Percentiles rank a stretch among this genome's conserved stretches.
Evolutionary conservation across 192 early-diverging fungal species (phyloP).

Genomic region (Umbelopsis sp.): DNA sequence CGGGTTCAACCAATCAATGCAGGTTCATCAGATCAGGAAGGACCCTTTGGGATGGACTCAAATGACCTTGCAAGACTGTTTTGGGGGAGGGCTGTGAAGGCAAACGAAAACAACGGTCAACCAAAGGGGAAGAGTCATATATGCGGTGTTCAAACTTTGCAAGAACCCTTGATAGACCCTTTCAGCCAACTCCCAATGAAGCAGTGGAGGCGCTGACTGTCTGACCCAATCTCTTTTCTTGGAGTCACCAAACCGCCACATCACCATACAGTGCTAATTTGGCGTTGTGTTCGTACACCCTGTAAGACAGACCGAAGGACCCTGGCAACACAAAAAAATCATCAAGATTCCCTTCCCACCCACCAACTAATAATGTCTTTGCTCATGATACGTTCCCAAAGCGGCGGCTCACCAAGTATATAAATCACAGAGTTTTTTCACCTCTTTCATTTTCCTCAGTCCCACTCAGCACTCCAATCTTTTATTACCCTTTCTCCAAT

Average conservation of each 20-base stretch:
- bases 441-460: background rate
- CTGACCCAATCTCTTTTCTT: background rate
- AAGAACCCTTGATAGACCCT: conserved; percentile 23
- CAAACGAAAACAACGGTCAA: background rate
- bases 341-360: background rate
- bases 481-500: conserved; percentile 1
- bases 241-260: background rate
- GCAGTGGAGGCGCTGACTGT: background rate
- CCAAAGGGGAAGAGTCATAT: background rate
- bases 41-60: conserved; percentile 1
- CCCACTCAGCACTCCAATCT: conserved; percentile 21
- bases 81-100: background rate
- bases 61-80: background rate
- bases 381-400: conserved; percentile 17
- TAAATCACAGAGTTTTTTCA: background rate
- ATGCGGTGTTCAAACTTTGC: background rate
- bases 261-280: conserved; percentile 5
- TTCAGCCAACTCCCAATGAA: background rate
- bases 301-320: conserved; percentile 16
- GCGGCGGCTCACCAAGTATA: background rate
- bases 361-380: background rate
- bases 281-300: conserved; percentile 16
- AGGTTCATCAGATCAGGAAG: conserved; percentile 6
- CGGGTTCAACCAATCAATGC: background rate
- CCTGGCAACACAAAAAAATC: conserved; percentile 21